Base-by-base conservation (phyloP, 306 rosid species). In the Macrotyloma uniflorum region DNA sequence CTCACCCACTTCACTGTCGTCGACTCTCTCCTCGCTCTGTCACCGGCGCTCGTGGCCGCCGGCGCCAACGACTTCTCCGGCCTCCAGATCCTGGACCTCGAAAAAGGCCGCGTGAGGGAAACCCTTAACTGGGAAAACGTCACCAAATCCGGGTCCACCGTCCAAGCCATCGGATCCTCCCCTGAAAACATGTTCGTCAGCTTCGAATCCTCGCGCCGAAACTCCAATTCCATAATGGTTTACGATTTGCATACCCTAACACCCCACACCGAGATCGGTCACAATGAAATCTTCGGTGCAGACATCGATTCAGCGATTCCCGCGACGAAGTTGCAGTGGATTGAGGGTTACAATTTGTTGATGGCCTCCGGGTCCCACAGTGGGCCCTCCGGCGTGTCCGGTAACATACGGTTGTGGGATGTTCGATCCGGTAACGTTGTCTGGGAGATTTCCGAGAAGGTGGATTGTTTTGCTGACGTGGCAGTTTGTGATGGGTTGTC, bases 21-120 rank as follows among this genome's bases (percentile, higher is more conserved):
- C 22, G 99, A 96, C 75, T 93, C 98, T 15, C 83, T 96, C n/a
- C 55, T 91, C 13, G 91, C 97, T 4, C 74, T 93, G 3, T 90
- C 98, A 1, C 87, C 97, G 3, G 69, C 83, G 0, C 4, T 91
- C 0, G 98, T 83, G 14, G 99, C 96, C 0, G 94, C 92, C 53
- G 99, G 99, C 18, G 99, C 99, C 22, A 93, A 93, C 19, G 97
- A 96, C 72, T 96, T 87, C 71, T 90, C 99, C 20, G 99, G 99
- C 3, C 69, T 96, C 11, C 96, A 91, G 77, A 93, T 96, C 54
- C 78, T 96, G 13, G 97, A 96, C 55, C 78, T 96, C 35, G 80
- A 72, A 12, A 83, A 77, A 1, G 97, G 95, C 16, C 32, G 62
- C 1, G 90, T 93, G 0, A 86, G 14, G 36, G 80, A 85, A 58